phyloP scores from a whole-genome alignment of 2,329 filamentous ascomycete species.

The Metarhizium sp. region DNA sequence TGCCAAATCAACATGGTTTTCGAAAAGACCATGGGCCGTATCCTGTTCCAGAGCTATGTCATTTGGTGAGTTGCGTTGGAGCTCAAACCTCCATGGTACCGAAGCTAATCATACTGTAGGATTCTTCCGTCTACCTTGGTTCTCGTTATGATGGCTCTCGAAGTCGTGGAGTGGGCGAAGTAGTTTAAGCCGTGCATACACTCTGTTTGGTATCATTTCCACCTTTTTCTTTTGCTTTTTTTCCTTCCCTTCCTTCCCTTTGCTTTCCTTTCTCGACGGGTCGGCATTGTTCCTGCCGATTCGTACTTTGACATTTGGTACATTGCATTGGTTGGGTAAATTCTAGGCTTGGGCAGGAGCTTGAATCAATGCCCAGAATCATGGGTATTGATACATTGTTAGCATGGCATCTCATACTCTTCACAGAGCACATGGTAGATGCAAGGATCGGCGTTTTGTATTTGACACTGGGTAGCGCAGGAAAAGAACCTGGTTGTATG shows the following conservation, averaged over 20 bases:
- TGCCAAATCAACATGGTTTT: slow-evolving; percentile 97
- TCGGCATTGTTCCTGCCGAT: not conserved
- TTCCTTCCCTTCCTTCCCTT: not conserved
- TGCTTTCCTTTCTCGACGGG: too few relatives aligned
- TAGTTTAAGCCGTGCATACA: slow-evolving; percentile 8
- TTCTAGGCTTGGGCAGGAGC: not conserved
- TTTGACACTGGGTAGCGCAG: not conserved
- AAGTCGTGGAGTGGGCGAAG: slow-evolving; percentile 81
- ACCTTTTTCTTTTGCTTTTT: not conserved
- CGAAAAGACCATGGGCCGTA: slow-evolving; percentile 84
- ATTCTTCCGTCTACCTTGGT: slow-evolving; percentile 89
- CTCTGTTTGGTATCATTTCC: not conserved
- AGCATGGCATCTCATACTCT: not conserved
- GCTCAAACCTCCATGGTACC: not conserved
- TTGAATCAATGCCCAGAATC: not conserved
- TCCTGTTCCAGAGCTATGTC: slow-evolving; percentile 83
- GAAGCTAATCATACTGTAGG: slow-evolving; percentile 34
- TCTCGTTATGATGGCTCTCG: slow-evolving; percentile 82
- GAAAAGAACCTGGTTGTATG: not conserved
- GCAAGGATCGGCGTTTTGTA: not conserved
- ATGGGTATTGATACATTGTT: not conserved
- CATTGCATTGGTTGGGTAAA: not conserved
- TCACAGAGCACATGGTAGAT: not conserved
- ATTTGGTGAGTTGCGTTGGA: slow-evolving; percentile 57
- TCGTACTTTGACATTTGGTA: not conserved